Evolutionary conservation across 768 basidiomycete genomes (phyloP), one percentile per base, ranked within the genome.

Genomic region (Lyophyllum atratum): DNA sequence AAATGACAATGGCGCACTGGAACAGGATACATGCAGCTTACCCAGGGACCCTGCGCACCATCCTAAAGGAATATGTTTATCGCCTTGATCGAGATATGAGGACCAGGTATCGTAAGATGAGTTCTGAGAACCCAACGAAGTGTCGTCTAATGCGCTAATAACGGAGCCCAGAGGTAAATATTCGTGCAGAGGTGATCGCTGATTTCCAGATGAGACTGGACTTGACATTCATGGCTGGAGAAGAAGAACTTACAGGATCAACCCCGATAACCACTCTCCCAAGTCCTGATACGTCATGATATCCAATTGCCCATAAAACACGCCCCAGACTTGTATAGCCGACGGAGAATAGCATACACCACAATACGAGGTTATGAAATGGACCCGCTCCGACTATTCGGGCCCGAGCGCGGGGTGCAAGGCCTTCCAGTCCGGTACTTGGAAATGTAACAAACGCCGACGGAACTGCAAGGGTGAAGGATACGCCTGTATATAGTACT

Each of bases 391-490:
- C 78, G 29, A 86, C 76, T 47, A 95, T 76, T 15, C 87, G 81
- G n/a, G 86, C 69, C 21, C 81, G 82, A 4, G 79, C 75, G 25
- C 63, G 75, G 39, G 69, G 74, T 29, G 62, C 65, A 33, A 82
- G 70, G n/a, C 56, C 72, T 9, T 76, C 76, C 43, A 80, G 64
- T 42, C 69, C 69, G 7, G 73, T 60, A 25, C 64, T 51, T 3
- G 89, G 77, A 49, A 93, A 83, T 0, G 82, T 73, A 15, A 93
- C 89, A 57, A 89, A 92, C 11, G 90, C 89, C 5, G 90, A 83
- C 0, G 93, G 93, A 11, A 95, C 65, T 43, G 86, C 62, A 48
- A 87, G 47, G 1, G 83, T 82, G 21, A 93, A 63, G 0, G 86
- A 85, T 15, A 82, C 71, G 17, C 90, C 90, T 37, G 82, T 75